phyloP scores from a whole-genome alignment of 2,329 filamentous ascomycete genomes.

The Talaromyces sp. region DNA sequence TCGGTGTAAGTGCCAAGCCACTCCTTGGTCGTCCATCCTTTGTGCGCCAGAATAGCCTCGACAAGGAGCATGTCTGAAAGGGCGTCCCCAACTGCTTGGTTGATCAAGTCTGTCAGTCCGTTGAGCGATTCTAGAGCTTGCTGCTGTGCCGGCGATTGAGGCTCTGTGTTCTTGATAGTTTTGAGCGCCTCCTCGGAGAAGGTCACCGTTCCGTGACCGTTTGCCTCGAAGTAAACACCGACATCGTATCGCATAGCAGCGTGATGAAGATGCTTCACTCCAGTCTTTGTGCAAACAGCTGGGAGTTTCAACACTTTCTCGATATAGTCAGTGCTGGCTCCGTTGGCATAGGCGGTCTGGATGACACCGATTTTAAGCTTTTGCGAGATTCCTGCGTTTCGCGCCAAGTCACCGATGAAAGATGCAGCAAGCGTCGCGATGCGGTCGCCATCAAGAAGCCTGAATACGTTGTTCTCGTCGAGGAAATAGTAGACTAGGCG shows the following conservation, averaged over 20 bases:
- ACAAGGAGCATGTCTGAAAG: constrained; percentile 94
- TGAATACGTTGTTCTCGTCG: constrained; percentile 76
- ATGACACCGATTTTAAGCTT: constrained; percentile 89
- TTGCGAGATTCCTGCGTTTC: constrained; percentile 69
- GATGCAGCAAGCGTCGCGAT: constrained; percentile 91
- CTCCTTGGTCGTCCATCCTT: constrained; percentile 81
- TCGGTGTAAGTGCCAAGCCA: constrained; percentile 93
- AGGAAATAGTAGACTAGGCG: constrained; percentile 93
- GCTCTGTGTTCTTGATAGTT: constrained; percentile 70
- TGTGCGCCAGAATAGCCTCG: constrained; percentile 93
- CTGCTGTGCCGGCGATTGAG: constrained; percentile 86
- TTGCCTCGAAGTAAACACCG: constrained; percentile 97
- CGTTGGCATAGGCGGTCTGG: constrained; percentile 97
- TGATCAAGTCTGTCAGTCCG: constrained; percentile 85
- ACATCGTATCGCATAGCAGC: constrained; percentile 93
- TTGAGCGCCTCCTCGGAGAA: constrained; percentile 82
- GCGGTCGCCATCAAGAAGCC: constrained; percentile 90
- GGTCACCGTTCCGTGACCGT: constrained; percentile 93
- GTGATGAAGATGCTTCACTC: constrained; percentile 96
- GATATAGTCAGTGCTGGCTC: constrained; percentile 87
- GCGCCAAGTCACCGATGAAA: constrained; percentile 85
- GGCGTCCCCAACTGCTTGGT: constrained; percentile 95
- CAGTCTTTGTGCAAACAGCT: constrained; percentile 87
- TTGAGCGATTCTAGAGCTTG: constrained; percentile 79
- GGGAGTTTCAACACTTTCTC: constrained; percentile 81